These are phyloP conservation scores for Globisporangium iwayamae DNA, from an alignment of 352 stramenopile genomes.

Conservation along the genomic window DNA sequence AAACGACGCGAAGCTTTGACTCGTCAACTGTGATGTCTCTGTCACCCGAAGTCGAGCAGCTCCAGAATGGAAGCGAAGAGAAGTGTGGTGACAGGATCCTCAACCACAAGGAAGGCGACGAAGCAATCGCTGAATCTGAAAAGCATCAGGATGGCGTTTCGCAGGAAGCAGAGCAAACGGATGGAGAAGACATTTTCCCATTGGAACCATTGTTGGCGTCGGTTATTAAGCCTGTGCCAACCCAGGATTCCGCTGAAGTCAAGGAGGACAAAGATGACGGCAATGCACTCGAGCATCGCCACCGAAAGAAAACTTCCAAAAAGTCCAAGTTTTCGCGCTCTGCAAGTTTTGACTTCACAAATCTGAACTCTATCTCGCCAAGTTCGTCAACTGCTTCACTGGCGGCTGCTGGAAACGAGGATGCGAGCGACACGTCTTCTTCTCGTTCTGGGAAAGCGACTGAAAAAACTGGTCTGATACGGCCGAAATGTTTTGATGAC, in stretches of 20 bases:
- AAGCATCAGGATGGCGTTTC: conserved; percentile 12
- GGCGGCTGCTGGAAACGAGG: not conserved
- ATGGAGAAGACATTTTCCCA: conserved; percentile 20
- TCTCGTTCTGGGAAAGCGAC: not conserved
- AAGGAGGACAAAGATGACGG: not conserved
- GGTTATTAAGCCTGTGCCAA: conserved; percentile 3
- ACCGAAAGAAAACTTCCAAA: conserved; percentile 16
- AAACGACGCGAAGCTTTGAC: not conserved
- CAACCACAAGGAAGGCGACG: conserved; percentile 14
- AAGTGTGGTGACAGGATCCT: not conserved
- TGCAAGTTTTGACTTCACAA: conserved; percentile 72
- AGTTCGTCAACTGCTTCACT: conserved; percentile 18
- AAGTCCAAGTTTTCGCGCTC: conserved; percentile 66
- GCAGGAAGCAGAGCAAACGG: conserved; percentile 21
- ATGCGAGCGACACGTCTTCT: conserved; percentile 7
- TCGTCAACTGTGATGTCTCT: not conserved
- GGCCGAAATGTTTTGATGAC: conserved; percentile 74
- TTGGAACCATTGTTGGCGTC: conserved; percentile 15
- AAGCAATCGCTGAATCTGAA: conserved; percentile 21
- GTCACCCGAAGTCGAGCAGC: not conserved
- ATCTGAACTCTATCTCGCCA: conserved; percentile 25
- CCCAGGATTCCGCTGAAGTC: conserved; percentile 2
- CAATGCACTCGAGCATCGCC: conserved; percentile 2
- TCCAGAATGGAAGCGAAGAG: not conserved
- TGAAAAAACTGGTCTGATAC: not conserved